Percentiles rank a stretch among this genome's conserved stretches.
phyloP scores from a whole-genome alignment of 352 stramenopile species.

The Phytophthora constricta region DNA sequence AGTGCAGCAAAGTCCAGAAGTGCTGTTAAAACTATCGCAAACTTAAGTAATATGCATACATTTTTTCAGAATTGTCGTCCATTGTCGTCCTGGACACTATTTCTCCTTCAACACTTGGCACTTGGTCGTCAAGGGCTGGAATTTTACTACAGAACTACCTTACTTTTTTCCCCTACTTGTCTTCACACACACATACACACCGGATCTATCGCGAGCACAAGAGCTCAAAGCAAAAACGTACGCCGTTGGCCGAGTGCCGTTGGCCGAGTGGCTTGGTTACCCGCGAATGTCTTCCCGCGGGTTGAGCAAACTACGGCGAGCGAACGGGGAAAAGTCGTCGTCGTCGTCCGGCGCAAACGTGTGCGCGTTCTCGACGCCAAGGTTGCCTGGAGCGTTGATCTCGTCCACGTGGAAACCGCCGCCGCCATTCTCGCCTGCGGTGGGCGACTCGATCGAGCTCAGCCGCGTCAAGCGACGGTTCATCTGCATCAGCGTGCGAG shows the following conservation, averaged over 20 bases:
- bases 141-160: neutral
- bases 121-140: neutral
- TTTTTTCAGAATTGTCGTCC: neutral
- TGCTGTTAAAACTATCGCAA: too few relatives aligned
- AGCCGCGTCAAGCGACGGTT: constrained; percentile 64
- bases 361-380: constrained; percentile 36
- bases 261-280: too few relatives aligned
- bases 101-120: neutral
- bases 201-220: too few relatives aligned
- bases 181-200: neutral
- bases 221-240: too few relatives aligned
- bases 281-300: constrained; percentile 53
- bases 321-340: constrained; percentile 44
- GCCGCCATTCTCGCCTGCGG: constrained; percentile 33
- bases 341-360: constrained; percentile 44
- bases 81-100: neutral
- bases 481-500: constrained; percentile 70
- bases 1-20: too few relatives aligned
- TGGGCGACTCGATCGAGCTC: constrained; percentile 84
- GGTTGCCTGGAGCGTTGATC: constrained; percentile 43
- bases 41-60: too few relatives aligned
- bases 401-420: constrained; percentile 52
- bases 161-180: neutral
- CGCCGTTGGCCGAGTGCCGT: too few relatives aligned
- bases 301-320: constrained; percentile 48